Base-by-base conservation (phyloP, 768 basidiomycete genomes). In the Suillus americanus region DNA sequence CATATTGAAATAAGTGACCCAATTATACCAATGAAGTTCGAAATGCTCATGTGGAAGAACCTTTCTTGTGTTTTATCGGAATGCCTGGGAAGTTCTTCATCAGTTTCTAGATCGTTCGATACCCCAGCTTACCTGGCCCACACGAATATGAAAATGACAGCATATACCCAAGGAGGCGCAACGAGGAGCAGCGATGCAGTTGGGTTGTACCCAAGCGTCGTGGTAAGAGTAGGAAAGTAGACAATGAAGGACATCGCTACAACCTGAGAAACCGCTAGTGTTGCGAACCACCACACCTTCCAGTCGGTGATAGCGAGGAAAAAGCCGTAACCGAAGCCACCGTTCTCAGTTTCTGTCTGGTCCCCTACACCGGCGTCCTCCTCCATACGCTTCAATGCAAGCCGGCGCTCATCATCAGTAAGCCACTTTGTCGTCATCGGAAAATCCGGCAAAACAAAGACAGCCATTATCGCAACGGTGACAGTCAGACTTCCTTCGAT, bases 271-370 rank as follows among this genome's bases (percentile, higher is more conserved):
- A 65, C 7, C 62, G 65, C 46, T 12, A 87, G 82, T 25, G 91
- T 63, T 23, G 90, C 82, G 56, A 95, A 81, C 83, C 84, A 88
- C 89, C 91, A 95, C 41, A 95, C 90, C 75, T 87, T 90, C 89
- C 88, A 87, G 72, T 95, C 93, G 30, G 79, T 80, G 64, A 92
- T 45, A 18, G 90, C 90, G 65, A 89, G 73, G 35, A 75, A 68
- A 9, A 93, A 69, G 12, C 90, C 90, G 35, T 78, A 72, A 12
- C 75, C 68, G 37, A 60, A 76, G 7, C 78, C 79, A 13, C 75
- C 65, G 8, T 62, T 65, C 66, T 85, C 83, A 4, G 79, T 82
- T 65, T 85, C 79, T 37, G 75, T 76, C 45, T 84, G 78, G 64
- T 88, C 86, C 10, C 82, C 81, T 23, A 86, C 79, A 23, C 86